Base-by-base conservation (phyloP, 1,139 yeast genomes). In the Taphrina pruni region DNA sequence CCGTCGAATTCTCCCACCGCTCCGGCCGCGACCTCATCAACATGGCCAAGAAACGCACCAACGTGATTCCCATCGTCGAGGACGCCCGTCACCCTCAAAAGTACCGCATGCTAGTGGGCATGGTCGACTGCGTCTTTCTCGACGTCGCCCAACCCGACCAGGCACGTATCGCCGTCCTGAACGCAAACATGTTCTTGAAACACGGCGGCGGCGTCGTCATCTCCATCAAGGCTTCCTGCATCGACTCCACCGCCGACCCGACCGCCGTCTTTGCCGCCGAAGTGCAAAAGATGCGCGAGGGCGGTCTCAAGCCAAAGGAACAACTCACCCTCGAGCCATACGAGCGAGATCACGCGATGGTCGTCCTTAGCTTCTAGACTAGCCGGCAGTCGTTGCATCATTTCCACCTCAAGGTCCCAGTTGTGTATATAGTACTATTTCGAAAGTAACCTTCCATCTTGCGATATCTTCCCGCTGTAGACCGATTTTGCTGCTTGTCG, bases 71-170 rank as follows among this genome's bases (percentile, higher is more conserved):
- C 78, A 94, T 94, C 81, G 93, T 94, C 80, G 99, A 94, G 83
- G 99, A 94, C 84, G 99, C 99, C 75, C 94, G 99, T 86, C 99
- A 94, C 83, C 99, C 99, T 77, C 99, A 94, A 81, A 94, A 95
- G 83, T 94, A 94, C 66, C 89, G 99, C 85, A 94, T 94, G 98
- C 87, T 94, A 78, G 85, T 94, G 73, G 97, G 97, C 77, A 94
- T 94, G 99, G 98, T 94, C 74, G 99, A 95, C 81, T 91, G 88
- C 78, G 98, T 94, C 73, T 94, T 94, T 78, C 99, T 99, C 74
- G 99, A 94, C 86, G 99, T 94, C 80, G 99, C 99, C 75, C 99
- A 94, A 85, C 99, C 99, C 66, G 99, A 94, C 84, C 99, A 94
- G 85, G 99, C 99, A 76, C 96, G 99, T 88, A 95, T 94, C 80